Base-by-base conservation (phyloP, 768 basidiomycete genomes). In the Podaxis sp. region DNA sequence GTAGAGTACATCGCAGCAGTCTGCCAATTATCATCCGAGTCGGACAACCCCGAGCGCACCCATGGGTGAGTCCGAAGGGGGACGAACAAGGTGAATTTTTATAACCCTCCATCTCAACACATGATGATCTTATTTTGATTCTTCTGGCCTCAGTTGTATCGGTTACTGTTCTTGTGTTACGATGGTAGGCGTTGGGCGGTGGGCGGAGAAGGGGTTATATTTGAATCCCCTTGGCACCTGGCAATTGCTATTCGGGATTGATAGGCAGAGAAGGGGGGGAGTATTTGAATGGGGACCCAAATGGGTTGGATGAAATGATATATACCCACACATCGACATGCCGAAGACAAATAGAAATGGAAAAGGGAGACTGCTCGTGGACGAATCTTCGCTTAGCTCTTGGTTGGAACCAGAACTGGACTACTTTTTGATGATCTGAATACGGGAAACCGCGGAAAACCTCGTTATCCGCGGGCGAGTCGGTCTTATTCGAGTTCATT, bases 401-500 rank as follows among this genome's bases (percentile, higher is more conserved):
- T 53, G 60, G 52, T 55, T 61, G 53, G 43, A 61, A 55, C 24
- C 41, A 55, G 25, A 46, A 54, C n/a, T 52, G 59, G 27, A 50
- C 57, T 59, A 50, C 17, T 8, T 36, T 38, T 40, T 60, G 51
- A 60, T 59, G 58, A 24, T 63, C 65, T 65, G 61, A 61, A 61
- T 63, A 68, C 62, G 66, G 64, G 55, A 57, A 53, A 59, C 71
- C 72, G 72, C 70, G 73, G 73, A 61, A 59, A 64, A 59, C 53
- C 15, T 27, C 43, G 43, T 57, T 64, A 51, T 67, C 74, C 74
- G 72, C 72, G 74, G 74, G 67, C 53, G 56, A 67, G 60, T 63
- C 66, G 63, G 62, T 65, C 63, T 63, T 59, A 57, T 65, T 64
- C 69, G 68, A 68, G 68, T 75, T 77, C 75, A 74, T 74, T 72